phyloP scores from a whole-genome alignment of 345 rosid species.

The Boechera retrofracta region DNA sequence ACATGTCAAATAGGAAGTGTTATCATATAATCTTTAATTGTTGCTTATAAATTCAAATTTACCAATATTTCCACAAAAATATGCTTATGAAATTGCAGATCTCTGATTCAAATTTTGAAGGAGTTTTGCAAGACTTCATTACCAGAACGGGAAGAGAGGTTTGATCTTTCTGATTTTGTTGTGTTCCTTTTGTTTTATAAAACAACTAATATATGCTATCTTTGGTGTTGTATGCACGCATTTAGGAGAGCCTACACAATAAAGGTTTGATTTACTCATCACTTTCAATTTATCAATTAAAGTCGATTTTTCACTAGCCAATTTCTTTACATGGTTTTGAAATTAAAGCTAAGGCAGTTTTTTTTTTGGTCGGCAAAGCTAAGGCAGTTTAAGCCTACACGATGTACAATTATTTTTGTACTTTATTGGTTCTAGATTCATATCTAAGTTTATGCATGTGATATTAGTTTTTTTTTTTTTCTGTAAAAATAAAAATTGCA shows the following conservation, averaged over 20 bases:
- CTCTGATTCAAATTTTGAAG: background rate
- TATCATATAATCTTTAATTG: background rate
- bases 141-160: slow-evolving; percentile 24
- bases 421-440: background rate
- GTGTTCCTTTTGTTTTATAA: background rate
- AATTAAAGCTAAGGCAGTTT: background rate
- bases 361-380: background rate
- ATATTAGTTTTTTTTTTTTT: background rate
- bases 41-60: background rate
- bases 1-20: background rate
- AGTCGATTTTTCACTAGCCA: no score
- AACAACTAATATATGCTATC: background rate
- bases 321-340: no score
- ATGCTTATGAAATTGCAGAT: slow-evolving; percentile 13
- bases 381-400: background rate
- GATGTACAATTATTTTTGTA: background rate
- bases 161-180: background rate
- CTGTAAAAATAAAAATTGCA: background rate
- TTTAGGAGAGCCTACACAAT: slow-evolving; percentile 28
- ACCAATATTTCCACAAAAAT: background rate
- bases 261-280: slow-evolving; percentile 22
- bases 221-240: background rate
- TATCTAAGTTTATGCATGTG: background rate
- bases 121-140: background rate
- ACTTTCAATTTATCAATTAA: background rate